Percentiles rank a stretch among this genome's conserved stretches.
Evolutionary conservation across 2,329 filamentous ascomycete genomes (phyloP).

Genomic region (Thielaviopsis euricoi): DNA sequence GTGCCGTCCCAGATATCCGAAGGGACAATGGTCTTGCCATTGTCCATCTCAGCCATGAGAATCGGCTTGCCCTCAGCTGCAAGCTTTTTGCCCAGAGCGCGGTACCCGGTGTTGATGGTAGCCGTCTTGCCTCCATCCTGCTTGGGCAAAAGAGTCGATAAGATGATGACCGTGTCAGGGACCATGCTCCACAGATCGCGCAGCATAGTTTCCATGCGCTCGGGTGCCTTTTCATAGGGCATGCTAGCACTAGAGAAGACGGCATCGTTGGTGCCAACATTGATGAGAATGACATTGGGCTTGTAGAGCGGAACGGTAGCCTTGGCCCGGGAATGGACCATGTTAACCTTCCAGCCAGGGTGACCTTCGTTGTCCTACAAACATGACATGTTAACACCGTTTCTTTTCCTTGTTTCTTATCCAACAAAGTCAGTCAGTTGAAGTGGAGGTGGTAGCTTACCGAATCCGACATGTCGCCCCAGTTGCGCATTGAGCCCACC

Average conservation of each 20-base stretch:
- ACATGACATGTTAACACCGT: neutral
- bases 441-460: constrained; percentile 1
- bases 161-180: constrained; percentile 12
- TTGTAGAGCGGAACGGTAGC: constrained; percentile 2
- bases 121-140: constrained; percentile 17
- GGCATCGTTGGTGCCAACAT: constrained; percentile 16
- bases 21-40: neutral
- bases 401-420: no score
- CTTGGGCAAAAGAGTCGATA: constrained; percentile 14
- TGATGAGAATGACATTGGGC: constrained; percentile 15
- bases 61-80: constrained; percentile 10
- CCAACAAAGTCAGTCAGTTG: neutral
- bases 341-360: constrained; percentile 9
- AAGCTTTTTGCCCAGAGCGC: constrained; percentile 15
- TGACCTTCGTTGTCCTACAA: constrained; percentile 14
- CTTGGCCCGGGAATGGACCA: constrained; percentile 2
- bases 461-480: constrained; percentile 21
- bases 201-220: constrained; percentile 13
- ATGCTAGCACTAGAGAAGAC: neutral
- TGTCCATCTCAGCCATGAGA: constrained; percentile 12
- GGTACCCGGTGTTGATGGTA: constrained; percentile 21
- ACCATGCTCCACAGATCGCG: constrained; percentile 11
- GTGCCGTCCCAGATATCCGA: constrained; percentile 23
- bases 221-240: neutral
- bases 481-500: constrained; percentile 22